Conservation (phyloP, 306 rosid species). For the Oemleria cerasiformis region DNA sequence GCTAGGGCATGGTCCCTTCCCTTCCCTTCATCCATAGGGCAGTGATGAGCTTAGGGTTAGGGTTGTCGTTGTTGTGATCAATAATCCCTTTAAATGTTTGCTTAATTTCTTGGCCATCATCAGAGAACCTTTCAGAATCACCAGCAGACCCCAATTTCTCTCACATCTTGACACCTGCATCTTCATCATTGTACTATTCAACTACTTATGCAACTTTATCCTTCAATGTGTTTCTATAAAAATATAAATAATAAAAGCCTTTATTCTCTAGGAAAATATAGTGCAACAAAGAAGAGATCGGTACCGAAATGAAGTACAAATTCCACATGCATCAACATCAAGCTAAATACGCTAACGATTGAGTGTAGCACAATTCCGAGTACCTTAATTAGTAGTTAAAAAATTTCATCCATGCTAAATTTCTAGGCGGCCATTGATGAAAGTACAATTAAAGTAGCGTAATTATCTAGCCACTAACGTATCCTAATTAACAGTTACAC, state of each 20-base stretch:
- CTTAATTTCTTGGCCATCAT: constrained; percentile 1
- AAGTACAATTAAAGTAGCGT: no score
- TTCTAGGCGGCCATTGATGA: no score
- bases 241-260: not conserved
- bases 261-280: not conserved
- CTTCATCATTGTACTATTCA: constrained; percentile 15
- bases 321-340: no score
- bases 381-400: no score
- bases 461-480: no score
- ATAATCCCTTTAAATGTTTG: not conserved
- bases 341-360: no score
- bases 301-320: no score
- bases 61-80: not conserved
- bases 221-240: not conserved
- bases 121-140: constrained; percentile 12
- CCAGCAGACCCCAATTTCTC: not conserved
- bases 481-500: no score
- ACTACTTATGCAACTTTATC: constrained; percentile 6
- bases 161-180: constrained; percentile 26
- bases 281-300: not conserved
- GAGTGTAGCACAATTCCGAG: no score
- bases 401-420: no score
- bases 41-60: not conserved
- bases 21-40: not conserved
- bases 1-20: not conserved